These are phyloP conservation scores for Aspergillus sp. DNA, from an alignment of 2,329 filamentous ascomycete species.

Conservation along the genomic window DNA sequence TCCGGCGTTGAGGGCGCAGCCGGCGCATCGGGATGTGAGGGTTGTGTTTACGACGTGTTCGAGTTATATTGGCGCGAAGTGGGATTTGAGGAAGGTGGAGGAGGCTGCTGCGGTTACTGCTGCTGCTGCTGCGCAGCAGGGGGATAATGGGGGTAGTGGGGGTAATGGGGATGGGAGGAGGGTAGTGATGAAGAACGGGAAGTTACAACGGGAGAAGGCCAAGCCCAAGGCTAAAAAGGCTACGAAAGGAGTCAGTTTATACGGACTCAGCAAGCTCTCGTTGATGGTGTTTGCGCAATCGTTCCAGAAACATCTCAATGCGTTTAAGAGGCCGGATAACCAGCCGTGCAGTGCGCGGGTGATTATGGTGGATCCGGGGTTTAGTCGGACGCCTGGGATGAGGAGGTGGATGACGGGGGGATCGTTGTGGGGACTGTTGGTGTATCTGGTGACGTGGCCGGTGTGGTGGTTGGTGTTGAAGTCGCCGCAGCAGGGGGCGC, in stretches of 20 bases:
- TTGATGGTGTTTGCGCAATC: conserved; percentile 86
- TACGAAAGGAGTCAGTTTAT: conserved; percentile 48
- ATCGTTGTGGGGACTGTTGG: conserved; percentile 72
- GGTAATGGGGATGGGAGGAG: background rate
- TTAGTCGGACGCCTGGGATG: conserved; percentile 81
- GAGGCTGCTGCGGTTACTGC: background rate
- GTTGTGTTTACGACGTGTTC: conserved; percentile 85
- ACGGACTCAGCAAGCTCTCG: conserved; percentile 69
- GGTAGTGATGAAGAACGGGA: background rate
- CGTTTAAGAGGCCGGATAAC: conserved; percentile 80
- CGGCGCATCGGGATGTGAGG: conserved; percentile 88
- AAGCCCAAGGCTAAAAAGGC: background rate
- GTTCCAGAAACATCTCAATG: conserved; percentile 87
- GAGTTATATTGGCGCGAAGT: conserved; percentile 77
- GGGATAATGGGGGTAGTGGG: background rate
- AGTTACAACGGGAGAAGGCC: conserved; percentile 31
- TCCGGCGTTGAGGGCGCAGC: conserved; percentile 86
- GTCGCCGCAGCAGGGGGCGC: conserved; percentile 77
- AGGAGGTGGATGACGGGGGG: conserved; percentile 84
- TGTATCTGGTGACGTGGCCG: conserved; percentile 78
- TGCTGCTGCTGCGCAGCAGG: background rate
- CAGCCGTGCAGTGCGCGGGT: conserved; percentile 81
- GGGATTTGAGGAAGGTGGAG: conserved; percentile 49
- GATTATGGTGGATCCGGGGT: conserved; percentile 83
- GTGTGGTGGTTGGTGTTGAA: conserved; percentile 88